A percentile compares a stretch with the other conserved stretches of the same genome.
Conservation (phyloP, 345 rosid species). For the Geranium rotundifolium region DNA sequence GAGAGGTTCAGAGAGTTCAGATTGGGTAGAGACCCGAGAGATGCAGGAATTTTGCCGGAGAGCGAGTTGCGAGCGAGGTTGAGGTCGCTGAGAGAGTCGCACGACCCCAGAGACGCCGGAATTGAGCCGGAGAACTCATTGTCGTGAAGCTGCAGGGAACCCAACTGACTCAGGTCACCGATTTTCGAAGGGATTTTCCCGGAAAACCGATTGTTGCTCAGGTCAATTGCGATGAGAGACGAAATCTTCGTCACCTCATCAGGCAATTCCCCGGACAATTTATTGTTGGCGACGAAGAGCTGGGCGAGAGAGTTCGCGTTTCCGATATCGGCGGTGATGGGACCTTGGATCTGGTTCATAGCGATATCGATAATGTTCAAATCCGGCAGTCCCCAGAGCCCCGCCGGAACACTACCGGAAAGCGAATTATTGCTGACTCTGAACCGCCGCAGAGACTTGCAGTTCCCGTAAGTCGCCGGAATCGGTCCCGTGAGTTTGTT, state of each 20-base stretch:
- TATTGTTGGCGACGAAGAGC: constrained; percentile 13
- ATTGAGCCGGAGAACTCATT: constrained; percentile 14
- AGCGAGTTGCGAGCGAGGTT: constrained; percentile 12
- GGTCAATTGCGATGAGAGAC: constrained; percentile 12
- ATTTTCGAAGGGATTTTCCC: constrained; percentile 6
- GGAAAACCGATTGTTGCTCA: constrained; percentile 14
- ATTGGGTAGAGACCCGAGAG: constrained; percentile 12
- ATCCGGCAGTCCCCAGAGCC: constrained; percentile 35
- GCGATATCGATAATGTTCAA: constrained; percentile 30
- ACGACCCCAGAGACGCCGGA: constrained; percentile 12
- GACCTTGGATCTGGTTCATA: constrained; percentile 27
- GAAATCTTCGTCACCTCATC: constrained; percentile 6
- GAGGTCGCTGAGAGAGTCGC: constrained; percentile 12
- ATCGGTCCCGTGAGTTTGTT: constrained; percentile 15
- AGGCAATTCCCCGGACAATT: constrained; percentile 12
- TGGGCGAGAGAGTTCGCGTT: constrained; percentile 31
- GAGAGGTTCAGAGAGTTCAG: constrained; percentile 16
- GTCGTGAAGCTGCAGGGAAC: constrained; percentile 14
- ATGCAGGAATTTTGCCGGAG: constrained; percentile 9
- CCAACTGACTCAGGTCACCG: constrained; percentile 11
- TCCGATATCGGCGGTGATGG: constrained; percentile 23
- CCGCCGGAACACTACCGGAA: constrained; percentile 28
- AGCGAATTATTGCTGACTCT: constrained; percentile 31
- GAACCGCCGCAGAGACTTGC: constrained; percentile 15
- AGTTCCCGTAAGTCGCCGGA: constrained; percentile 11